phyloP scores from a whole-genome alignment of 345 rosid genomes.

The Euphorbia tirucalli region DNA sequence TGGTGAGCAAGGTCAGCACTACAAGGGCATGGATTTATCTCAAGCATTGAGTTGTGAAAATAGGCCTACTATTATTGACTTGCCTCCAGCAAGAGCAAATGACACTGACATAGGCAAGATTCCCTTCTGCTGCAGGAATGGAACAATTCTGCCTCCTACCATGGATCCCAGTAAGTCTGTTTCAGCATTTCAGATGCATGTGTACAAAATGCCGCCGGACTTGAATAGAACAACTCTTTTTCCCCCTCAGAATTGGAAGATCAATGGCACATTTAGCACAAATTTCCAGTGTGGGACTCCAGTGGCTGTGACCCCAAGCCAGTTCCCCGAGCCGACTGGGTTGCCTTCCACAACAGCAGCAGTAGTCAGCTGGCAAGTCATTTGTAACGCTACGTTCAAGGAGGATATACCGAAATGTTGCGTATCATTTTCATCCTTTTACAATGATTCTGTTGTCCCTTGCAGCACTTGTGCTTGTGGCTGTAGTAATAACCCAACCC shows the following conservation, averaged over 20 bases:
- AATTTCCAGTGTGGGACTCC: slow-evolving; percentile 46
- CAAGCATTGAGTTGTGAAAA: slow-evolving; percentile 40
- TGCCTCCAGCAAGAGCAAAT: slow-evolving; percentile 38
- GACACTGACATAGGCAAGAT: slow-evolving; percentile 42
- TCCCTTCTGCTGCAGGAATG: slow-evolving; percentile 51
- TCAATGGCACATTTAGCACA: slow-evolving; percentile 39
- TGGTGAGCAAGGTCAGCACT: slow-evolving; percentile 40
- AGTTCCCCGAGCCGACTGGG: slow-evolving; percentile 37
- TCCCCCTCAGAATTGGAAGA: slow-evolving; percentile 51
- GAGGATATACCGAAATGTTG: slow-evolving; percentile 41
- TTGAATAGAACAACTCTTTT: slow-evolving; percentile 36
- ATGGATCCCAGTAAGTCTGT: slow-evolving; percentile 39
- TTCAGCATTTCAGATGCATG: slow-evolving; percentile 43
- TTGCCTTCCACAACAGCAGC: slow-evolving; percentile 35
- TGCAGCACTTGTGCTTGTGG: slow-evolving; percentile 61
- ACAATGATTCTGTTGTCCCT: slow-evolving; percentile 48
- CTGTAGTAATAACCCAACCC: slow-evolving; percentile 22
- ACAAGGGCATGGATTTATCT: slow-evolving; percentile 38
- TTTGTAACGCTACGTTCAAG: slow-evolving; percentile 47
- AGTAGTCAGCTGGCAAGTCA: slow-evolving; percentile 54
- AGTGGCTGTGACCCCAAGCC: slow-evolving; percentile 37
- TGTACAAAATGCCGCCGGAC: slow-evolving; percentile 55
- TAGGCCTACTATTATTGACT: slow-evolving; percentile 41
- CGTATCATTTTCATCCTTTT: slow-evolving; percentile 57
- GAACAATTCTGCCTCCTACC: slow-evolving; percentile 37